A percentile compares a stretch with the other conserved stretches of the same genome.
phyloP scores from a whole-genome alignment of 192 early-diverging fungal genomes.

The Mortierella hygrophila region DNA sequence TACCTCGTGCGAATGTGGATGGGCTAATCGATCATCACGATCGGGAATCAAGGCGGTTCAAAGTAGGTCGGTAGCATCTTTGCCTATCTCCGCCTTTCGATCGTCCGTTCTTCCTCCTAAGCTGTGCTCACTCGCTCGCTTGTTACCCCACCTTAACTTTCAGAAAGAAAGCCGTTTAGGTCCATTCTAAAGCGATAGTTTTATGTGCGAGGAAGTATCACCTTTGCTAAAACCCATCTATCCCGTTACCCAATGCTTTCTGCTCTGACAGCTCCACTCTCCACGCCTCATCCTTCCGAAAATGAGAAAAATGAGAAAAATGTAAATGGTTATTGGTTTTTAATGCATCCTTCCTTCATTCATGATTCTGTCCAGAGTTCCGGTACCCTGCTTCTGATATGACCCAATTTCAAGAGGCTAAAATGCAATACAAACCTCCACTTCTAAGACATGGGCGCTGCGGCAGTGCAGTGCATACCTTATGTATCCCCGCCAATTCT shows the following conservation, averaged over 20 bases:
- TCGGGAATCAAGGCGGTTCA: neutral
- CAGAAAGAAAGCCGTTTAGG: neutral
- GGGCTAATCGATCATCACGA: neutral
- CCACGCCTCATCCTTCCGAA: too few species aligned
- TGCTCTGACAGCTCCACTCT: too few species aligned
- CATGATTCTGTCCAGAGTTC: too few species aligned
- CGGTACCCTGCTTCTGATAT: too few species aligned
- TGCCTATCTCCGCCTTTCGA: neutral
- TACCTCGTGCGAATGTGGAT: neutral
- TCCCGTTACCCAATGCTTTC: neutral
- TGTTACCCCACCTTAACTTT: neutral
- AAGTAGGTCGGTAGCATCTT: neutral
- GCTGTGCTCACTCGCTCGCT: neutral
- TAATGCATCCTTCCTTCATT: too few species aligned
- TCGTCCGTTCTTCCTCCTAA: neutral
- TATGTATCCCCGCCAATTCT: neutral
- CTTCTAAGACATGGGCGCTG: neutral
- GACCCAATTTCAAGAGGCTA: neutral
- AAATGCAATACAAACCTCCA: neutral
- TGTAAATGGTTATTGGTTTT: too few species aligned
- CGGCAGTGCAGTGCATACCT: neutral
- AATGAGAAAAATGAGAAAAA: too few species aligned
- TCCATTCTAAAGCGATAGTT: constrained; percentile 2
- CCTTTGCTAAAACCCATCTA: neutral
- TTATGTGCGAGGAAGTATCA: neutral